Percentiles rank a stretch among this genome's conserved stretches.
Conservation (phyloP, 2,329 filamentous ascomycete genomes). For the Chrysoporthe austroafricana region DNA sequence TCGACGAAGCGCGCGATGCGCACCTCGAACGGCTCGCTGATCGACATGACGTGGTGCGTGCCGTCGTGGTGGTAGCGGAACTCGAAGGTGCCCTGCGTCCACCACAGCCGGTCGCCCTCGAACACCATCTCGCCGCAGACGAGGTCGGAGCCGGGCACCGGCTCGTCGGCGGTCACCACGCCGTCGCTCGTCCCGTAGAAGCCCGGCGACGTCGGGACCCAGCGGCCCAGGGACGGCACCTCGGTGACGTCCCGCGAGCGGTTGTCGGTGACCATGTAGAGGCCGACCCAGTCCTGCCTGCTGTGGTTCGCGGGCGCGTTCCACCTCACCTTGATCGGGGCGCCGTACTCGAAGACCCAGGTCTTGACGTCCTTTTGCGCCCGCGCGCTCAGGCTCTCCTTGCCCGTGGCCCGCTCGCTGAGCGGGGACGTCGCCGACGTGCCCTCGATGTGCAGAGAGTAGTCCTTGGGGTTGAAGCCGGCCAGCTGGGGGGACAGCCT, state of each 20-base stretch:
- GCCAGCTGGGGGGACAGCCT: constrained; percentile 78
- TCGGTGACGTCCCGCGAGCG: constrained; percentile 81
- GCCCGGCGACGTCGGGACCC: constrained; percentile 79
- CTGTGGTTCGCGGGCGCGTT: constrained; percentile 84
- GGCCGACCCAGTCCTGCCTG: constrained; percentile 91
- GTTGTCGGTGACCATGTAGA: constrained; percentile 97
- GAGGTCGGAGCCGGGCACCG: constrained; percentile 58
- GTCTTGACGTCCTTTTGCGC: constrained; percentile 74
- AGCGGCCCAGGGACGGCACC: constrained; percentile 84
- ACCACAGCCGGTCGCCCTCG: constrained; percentile 92
- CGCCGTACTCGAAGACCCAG: constrained; percentile 83
- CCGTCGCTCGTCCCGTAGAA: constrained; percentile 81
- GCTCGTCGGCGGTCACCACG: constrained; percentile 71
- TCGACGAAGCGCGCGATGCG: constrained; percentile 82
- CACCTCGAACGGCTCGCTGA: constrained; percentile 92
- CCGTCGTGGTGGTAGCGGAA: constrained; percentile 96
- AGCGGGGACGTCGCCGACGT: constrained; percentile 56
- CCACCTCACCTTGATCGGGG: constrained; percentile 89
- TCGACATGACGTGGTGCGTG: constrained; percentile 89
- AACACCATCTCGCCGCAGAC: constrained; percentile 85
- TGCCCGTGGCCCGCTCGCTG: constrained; percentile 67
- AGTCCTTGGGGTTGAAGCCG: constrained; percentile 78
- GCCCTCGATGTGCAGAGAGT: constrained; percentile 75
- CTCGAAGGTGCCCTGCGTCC: constrained; percentile 95
- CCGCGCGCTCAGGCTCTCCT: constrained; percentile 72